Evolutionary conservation across 768 basidiomycete species (phyloP), one percentile per base, ranked within the genome.

Genomic region (Pleurotus djamor): DNA sequence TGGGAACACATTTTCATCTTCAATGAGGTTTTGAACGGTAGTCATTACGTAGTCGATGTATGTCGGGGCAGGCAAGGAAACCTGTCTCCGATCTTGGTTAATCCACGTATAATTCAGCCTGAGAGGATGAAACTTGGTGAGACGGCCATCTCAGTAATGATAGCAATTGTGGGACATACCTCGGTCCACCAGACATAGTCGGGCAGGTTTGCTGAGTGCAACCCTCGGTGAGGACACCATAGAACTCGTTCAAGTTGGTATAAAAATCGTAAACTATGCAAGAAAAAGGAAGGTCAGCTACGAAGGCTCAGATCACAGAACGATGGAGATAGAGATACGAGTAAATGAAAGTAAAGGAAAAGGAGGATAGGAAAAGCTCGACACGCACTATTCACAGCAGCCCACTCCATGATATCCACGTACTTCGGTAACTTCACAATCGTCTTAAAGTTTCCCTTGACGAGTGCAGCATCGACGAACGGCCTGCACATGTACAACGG

Each of bases 1-100:
- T 4, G 96, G 96, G 79, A 98, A 98, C 57, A 89, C 86, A 65
- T 85, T 88, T 67, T 98, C 95, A 76, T 98, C 96, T 65, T 98
- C 93, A 35, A 98, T 79, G 32, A 96, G 81, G 69, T 92, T 95
- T 72, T 98, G 96, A 32, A 97, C 85, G 80, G 94, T 95, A 4
- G 95, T 94, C 90, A 98, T 94, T 66, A 98, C 96, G 63, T 93
- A 96, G 78, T 98, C 96, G 67, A 98, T 94, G 73, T 98, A 98
- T 1, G 92, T 96, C 5, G 96, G 94, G 12, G 96, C 96, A 1
- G 96, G 88, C 0, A 98, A 80, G 63, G 89, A 79, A 28, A 95
- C 88, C 61, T 89, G 88, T 69, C 94, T 93, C 60, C 94, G 91
- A 67, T 88, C 91, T 66, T 93, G 90, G 68, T 93, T 96, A 60